Evolutionary conservation across 2,329 filamentous ascomycete genomes (phyloP).

Genomic region (Neoascochyta sp.): DNA sequence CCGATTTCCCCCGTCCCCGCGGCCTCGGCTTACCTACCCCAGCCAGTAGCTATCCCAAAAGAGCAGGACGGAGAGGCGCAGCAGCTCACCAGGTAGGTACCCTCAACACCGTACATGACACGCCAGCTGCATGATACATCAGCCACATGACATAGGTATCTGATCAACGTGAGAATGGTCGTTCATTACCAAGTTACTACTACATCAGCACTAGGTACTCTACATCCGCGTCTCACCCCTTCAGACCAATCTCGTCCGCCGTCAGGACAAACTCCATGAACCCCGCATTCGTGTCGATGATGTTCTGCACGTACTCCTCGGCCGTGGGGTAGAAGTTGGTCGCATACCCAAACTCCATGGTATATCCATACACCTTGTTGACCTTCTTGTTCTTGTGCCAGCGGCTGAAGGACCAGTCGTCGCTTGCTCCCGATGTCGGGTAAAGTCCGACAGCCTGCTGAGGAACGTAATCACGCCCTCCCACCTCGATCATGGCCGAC

Average conservation of each 20-base stretch:
- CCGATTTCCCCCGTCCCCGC: no score
- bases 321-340: slow-evolving; percentile 43
- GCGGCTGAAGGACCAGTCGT: slow-evolving; percentile 39
- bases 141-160: background rate
- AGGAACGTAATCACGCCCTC: slow-evolving; percentile 30
- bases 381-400: slow-evolving; percentile 35
- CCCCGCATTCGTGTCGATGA: slow-evolving; percentile 42
- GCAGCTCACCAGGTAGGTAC: no score
- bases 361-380: slow-evolving; percentile 42
- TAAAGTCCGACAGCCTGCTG: slow-evolving; percentile 39
- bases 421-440: slow-evolving; percentile 36
- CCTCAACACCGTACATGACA: no score
- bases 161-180: background rate
- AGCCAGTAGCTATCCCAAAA: no score
- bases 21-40: no score
- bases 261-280: slow-evolving; percentile 43
- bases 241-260: slow-evolving; percentile 33
- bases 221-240: slow-evolving; percentile 5
- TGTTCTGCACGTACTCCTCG: slow-evolving; percentile 41
- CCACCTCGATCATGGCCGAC: slow-evolving; percentile 35
- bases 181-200: background rate
- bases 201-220: background rate
- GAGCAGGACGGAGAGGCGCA: no score
- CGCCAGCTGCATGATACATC: background rate
- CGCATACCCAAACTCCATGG: slow-evolving; percentile 41